Base-by-base conservation (phyloP, 345 rosid species). In the Xanthoceras sorbifolium region DNA sequence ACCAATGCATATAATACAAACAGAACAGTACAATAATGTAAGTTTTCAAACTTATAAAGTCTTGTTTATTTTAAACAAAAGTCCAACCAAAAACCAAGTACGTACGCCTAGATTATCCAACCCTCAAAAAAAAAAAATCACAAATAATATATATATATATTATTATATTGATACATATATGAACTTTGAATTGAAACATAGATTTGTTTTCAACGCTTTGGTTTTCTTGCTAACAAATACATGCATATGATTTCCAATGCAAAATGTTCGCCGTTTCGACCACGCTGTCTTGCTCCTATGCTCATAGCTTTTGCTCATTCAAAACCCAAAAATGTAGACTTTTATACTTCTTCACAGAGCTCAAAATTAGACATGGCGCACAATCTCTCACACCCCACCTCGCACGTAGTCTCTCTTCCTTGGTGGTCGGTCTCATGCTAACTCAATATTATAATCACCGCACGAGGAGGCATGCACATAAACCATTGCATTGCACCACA, bases 211-310 rank as follows among this genome's bases (percentile, higher is more conserved):
- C 80, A 80, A 83, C 77, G 81, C 69, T 65, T 70, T 72, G 80
- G 77, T 72, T 52, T 59, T 80, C 60, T 66, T 36, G 76, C 15
- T n/a, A n/a, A n/a, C 26, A 42, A 40, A 7, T 57, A n/a, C n/a
- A n/a, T 57, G 29, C 36, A 71, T 22, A 61, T 74, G 71, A 77
- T 82, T 82, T 78, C 88, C 84, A 55, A 86, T 61, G 89, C 84
- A 79, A 50, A 73, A 22, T 82, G 89, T 83, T 82, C 88, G 75
- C 84, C 98, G 98, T 89, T 57, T 85, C 89, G 94, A 94, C 97
- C 93, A 93, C 98, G 97, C 62, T 81, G 78, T 79, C 90, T 81
- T 79, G 76, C 46, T 82, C 84, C 85, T 74, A 87, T 74, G 82
- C 80, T 46, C 25, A 4, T 17, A 10, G 73, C 64, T 64, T 75